These are phyloP conservation scores for Xylaria grammica DNA, from an alignment of 495 filamentous ascomycete genomes.

Conservation along the genomic window DNA sequence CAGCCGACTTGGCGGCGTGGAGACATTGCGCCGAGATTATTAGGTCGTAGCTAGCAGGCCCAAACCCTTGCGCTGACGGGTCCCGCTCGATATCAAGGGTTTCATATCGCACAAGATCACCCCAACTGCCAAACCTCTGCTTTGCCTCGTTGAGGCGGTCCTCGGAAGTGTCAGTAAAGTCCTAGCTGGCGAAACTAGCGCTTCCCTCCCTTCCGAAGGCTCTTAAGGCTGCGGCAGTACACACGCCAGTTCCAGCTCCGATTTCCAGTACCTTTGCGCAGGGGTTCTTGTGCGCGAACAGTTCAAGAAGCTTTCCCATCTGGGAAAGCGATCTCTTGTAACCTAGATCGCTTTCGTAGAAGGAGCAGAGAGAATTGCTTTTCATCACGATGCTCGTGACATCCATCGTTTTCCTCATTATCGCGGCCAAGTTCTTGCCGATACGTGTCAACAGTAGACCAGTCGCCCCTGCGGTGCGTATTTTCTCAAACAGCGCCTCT, in stretches of 20 bases:
- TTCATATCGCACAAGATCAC: conserved; percentile 44
- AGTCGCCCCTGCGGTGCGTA: background rate
- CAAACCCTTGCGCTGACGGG: conserved; percentile 51
- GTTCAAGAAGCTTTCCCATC: no score
- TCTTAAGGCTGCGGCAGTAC: conserved; percentile 43
- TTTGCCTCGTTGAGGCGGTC: conserved; percentile 53
- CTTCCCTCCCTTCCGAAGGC: conserved; percentile 27
- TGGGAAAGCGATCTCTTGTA: no score
- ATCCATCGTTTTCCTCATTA: no score
- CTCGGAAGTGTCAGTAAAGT: conserved; percentile 54
- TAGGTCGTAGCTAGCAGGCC: conserved; percentile 49
- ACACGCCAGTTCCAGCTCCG: conserved; percentile 58
- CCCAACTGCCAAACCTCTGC: conserved; percentile 41
- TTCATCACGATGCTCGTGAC: no score
- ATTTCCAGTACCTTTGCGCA: no score
- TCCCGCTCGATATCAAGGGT: conserved; percentile 52
- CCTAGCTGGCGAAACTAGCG: conserved; percentile 40
- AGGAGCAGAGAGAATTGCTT: no score
- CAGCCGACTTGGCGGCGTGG: conserved; percentile 53
- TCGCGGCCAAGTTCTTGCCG: no score
- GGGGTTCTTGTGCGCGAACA: no score
- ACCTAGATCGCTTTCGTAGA: no score
- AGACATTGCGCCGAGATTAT: conserved; percentile 23
- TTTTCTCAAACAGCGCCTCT: no score
- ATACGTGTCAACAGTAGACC: no score